These are phyloP conservation scores for Syzygium jambos DNA, from an alignment of 345 rosid species.

Conservation along the genomic window DNA sequence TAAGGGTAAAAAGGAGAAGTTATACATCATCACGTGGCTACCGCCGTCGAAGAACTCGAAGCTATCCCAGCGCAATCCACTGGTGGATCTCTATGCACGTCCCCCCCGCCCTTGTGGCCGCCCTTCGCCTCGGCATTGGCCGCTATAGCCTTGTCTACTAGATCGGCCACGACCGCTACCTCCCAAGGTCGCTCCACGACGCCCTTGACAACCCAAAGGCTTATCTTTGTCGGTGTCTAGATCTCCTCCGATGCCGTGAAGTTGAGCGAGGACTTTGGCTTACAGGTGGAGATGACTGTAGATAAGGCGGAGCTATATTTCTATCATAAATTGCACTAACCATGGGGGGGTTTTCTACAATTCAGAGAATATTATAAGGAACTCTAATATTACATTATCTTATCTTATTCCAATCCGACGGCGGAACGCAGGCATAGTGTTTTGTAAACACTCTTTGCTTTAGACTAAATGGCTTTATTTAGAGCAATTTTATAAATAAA, in stretches of 20 bases:
- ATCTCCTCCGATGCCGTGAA: background rate
- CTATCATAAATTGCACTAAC: background rate
- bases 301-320: background rate
- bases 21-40: background rate
- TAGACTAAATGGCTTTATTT: background rate
- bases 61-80: background rate
- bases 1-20: background rate
- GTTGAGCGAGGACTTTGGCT: background rate
- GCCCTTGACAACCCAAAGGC: background rate
- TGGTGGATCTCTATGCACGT: background rate
- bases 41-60: accelerated
- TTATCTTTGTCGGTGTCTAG: background rate
- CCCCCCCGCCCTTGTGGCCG: background rate
- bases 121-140: background rate
- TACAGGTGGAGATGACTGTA: background rate
- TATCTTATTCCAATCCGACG: background rate
- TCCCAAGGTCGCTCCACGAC: background rate
- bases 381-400: background rate
- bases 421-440: accelerated
- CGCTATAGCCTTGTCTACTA: background rate
- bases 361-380: background rate
- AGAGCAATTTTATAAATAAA: background rate
- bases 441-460: background rate
- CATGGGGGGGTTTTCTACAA: background rate
- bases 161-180: background rate